Evolutionary conservation across 148 eudicot species (phyloP), one percentile per base, ranked within the genome.

Genomic region (Diospyros lotus): DNA sequence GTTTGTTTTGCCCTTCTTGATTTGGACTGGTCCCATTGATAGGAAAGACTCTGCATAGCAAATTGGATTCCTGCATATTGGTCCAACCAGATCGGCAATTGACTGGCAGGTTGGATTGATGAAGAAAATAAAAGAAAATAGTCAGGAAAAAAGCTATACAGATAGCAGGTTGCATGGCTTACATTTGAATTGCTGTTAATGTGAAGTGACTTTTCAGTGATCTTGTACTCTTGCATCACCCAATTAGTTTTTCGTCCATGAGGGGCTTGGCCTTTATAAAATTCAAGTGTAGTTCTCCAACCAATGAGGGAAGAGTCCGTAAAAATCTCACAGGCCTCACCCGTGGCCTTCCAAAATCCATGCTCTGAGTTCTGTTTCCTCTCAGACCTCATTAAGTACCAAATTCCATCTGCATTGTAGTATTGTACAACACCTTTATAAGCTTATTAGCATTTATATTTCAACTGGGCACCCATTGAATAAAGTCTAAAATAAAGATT

Each of bases 211-310:
- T 76, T 76, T 3, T 6, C 73, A 42, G 82, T 69, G 64, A 84
- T 74, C 69, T 53, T 73, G 75, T 86, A 90, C 84, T 88, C 88
- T 77, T 86, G 94, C 90, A 88, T 88, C 67, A 88, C 46, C 88
- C 89, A 90, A 75, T 80, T 74, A 51, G 92, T 88, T 82, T 44
- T 77, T 60, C 66, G 77, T 18, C 68, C 81, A 44, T 68, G 4
- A 76, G 82, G 83, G 64, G 73, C 77, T 48, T 15, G 78, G 28
- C 88, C 88, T 75, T 80, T 80, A 77, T 80, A 73, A 78, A 69
- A 90, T 75, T 88, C 87, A 39, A 83, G 74, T 41, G 92, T 88
- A 6, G 83, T 88, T 74, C 87, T 88, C 87, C 87, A 88, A 68
- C 94, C 94, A 72, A 53, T 79, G 9, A 90, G 48, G 42, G 38